A percentile compares a stretch with the other conserved stretches of the same genome.
phyloP scores from a whole-genome alignment of 192 early-diverging fungal genomes.

The Dimargaris xerosporica region DNA sequence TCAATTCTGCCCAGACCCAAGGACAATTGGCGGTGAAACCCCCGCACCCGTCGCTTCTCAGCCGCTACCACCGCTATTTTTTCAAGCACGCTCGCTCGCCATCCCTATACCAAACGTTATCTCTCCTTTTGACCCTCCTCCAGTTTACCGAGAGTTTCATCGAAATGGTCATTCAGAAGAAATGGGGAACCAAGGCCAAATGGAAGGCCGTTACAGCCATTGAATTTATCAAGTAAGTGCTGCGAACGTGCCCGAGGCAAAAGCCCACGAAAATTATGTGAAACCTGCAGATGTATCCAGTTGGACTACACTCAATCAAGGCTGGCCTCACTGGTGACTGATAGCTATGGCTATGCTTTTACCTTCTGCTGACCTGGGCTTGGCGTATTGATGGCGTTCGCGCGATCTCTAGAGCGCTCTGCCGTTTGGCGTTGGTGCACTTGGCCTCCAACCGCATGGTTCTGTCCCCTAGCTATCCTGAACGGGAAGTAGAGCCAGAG shows the following conservation, averaged over 20 bases:
- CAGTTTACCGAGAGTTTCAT: slow-evolving; percentile 55
- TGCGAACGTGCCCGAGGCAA: neutral
- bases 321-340: neutral
- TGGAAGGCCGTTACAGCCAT: slow-evolving; percentile 45
- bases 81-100: slow-evolving; percentile 16
- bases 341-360: neutral
- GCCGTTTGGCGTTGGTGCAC: slow-evolving; percentile 33
- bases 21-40: slow-evolving; percentile 14
- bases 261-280: neutral
- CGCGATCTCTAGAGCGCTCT: slow-evolving; percentile 18
- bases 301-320: neutral
- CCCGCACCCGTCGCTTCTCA: slow-evolving; percentile 28
- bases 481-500: slow-evolving; percentile 50
- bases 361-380: neutral
- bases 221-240: slow-evolving; percentile 49
- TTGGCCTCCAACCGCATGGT: slow-evolving; percentile 39
- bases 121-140: slow-evolving; percentile 49
- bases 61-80: slow-evolving; percentile 59
- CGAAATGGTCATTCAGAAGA: slow-evolving; percentile 63
- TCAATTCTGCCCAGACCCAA: slow-evolving; percentile 19
- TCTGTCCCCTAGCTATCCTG: slow-evolving; percentile 38
- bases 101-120: slow-evolving; percentile 32
- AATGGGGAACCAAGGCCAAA: slow-evolving; percentile 37
- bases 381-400: neutral
- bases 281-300: neutral